Evolutionary conservation across 1,284 basidiomycete species (phyloP).

Genomic region (Irpex lacteus): DNA sequence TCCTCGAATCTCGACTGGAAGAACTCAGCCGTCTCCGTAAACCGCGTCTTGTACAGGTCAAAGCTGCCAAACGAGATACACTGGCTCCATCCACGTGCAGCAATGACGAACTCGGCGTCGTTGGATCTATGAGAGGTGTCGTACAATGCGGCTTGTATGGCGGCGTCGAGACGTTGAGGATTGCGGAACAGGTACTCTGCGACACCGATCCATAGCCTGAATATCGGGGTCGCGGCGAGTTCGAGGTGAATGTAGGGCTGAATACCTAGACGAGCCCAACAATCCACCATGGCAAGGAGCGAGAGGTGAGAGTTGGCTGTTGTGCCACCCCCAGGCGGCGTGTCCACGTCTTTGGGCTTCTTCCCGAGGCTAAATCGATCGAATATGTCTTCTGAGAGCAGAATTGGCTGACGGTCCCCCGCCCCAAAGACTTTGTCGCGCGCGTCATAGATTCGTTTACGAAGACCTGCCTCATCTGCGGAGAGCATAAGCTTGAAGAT

Average conservation of each 20-base stretch:
- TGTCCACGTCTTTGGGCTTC: constrained; percentile 15
- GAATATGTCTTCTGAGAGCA: constrained; percentile 85
- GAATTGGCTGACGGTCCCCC: constrained; percentile 58
- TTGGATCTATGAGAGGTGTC: constrained; percentile 85
- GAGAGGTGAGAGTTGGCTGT: constrained; percentile 89
- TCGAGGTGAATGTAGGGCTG: constrained; percentile 91
- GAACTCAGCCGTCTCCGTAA: constrained; percentile 80
- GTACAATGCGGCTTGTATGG: constrained; percentile 75
- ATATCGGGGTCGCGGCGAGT: constrained; percentile 94
- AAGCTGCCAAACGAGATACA: constrained; percentile 93
- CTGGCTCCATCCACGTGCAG: constrained; percentile 96
- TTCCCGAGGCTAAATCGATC: constrained; percentile 86
- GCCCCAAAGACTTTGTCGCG: constrained; percentile 78
- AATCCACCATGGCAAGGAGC: constrained; percentile 98
- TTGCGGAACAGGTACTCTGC: constrained; percentile 93
- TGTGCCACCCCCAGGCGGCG: constrained; percentile 20
- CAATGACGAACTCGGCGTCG: constrained; percentile 93
- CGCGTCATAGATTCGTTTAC: constrained; percentile 74
- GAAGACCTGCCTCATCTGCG: constrained; percentile 66
- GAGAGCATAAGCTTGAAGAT: constrained; percentile 96
- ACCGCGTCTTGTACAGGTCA: constrained; percentile 82
- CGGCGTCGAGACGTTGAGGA: constrained; percentile 57
- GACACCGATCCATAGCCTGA: constrained; percentile 96
- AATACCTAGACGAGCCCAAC: constrained; percentile 88
- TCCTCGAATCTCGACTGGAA: constrained; percentile 90